A percentile compares a stretch with the other conserved stretches of the same genome.
Conservation (phyloP, 306 rosid species). For the Astragalus membranaceus region DNA sequence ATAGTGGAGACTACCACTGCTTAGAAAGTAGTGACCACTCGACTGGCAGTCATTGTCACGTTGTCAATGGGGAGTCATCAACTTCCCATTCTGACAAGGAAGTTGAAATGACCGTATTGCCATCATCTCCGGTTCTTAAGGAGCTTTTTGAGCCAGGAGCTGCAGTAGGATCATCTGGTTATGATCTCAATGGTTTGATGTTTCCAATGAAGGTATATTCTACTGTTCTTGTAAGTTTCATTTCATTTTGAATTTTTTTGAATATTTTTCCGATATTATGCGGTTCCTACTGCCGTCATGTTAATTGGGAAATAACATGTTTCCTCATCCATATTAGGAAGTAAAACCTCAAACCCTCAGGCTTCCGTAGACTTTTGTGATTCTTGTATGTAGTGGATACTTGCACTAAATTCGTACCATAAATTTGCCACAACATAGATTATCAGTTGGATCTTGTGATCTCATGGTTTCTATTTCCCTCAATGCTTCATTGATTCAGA, state of each 20-base stretch:
- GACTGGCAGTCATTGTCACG: slow-evolving; percentile 30
- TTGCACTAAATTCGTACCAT: background rate
- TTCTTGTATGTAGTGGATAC: background rate
- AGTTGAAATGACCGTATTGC: slow-evolving; percentile 48
- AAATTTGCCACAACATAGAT: background rate
- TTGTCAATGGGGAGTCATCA: slow-evolving; percentile 28
- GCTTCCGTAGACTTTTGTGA: background rate
- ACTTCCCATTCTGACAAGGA: slow-evolving; percentile 33
- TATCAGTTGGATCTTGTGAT: background rate
- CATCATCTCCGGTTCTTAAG: slow-evolving; percentile 49
- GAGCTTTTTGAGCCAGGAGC: slow-evolving; percentile 50
- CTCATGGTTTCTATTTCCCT: background rate
- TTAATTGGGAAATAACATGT: background rate
- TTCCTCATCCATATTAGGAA: background rate
- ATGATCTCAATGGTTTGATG: slow-evolving; percentile 30
- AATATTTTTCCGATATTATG: background rate
- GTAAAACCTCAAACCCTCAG: background rate
- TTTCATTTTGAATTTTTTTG: too few species aligned
- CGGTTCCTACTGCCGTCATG: background rate
- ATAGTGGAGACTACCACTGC: slow-evolving; percentile 29
- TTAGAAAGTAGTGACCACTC: slow-evolving; percentile 25
- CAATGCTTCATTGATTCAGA: background rate
- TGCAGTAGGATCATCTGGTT: slow-evolving; percentile 41
- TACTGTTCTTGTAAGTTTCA: too few species aligned
- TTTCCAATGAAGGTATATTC: slow-evolving; percentile 39